Evolutionary conservation across 257 asterid species (phyloP).

Genomic region (Ehretia macrophylla): DNA sequence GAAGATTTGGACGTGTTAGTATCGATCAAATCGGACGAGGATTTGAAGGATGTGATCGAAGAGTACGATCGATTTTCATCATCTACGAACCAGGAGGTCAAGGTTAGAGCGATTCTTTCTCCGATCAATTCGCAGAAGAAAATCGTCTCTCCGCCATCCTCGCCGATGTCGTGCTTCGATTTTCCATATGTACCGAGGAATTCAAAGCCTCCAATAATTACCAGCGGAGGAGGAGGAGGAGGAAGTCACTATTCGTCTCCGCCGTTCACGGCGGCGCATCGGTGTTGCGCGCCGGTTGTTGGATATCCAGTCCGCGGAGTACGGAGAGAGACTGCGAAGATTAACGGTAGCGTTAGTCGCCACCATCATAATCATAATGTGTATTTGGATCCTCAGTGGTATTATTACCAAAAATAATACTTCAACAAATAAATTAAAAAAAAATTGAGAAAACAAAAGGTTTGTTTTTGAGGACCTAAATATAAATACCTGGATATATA

Average conservation of each 20-base stretch:
- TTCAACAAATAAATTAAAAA: too few relatives aligned
- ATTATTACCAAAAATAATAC: too few relatives aligned
- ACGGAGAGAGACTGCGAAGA: too few relatives aligned
- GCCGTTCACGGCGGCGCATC: too few relatives aligned
- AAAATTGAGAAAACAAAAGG: too few relatives aligned
- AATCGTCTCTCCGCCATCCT: conserved; percentile 44
- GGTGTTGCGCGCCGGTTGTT: too few relatives aligned
- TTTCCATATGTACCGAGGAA: conserved; percentile 34
- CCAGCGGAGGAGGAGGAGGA: conserved; percentile 4
- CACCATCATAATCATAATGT: too few relatives aligned
- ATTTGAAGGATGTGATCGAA: conserved; percentile 45
- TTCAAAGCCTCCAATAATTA: conserved; percentile 14
- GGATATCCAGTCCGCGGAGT: too few relatives aligned
- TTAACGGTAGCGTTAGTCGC: too few relatives aligned
- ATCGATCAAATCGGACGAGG: conserved; percentile 70
- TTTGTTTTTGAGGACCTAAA: too few relatives aligned
- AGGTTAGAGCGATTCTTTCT: conserved; percentile 64
- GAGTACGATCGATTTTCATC: conserved; percentile 67
- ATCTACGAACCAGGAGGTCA: conserved; percentile 42
- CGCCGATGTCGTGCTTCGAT: conserved; percentile 65
- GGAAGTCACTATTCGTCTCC: background rate
- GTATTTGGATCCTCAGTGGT: too few relatives aligned
- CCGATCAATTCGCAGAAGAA: conserved; percentile 48
- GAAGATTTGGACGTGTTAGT: conserved; percentile 78
- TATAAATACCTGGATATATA: too few relatives aligned